Conservation (phyloP, 768 basidiomycete genomes). For the Pisolithus orientalis region DNA sequence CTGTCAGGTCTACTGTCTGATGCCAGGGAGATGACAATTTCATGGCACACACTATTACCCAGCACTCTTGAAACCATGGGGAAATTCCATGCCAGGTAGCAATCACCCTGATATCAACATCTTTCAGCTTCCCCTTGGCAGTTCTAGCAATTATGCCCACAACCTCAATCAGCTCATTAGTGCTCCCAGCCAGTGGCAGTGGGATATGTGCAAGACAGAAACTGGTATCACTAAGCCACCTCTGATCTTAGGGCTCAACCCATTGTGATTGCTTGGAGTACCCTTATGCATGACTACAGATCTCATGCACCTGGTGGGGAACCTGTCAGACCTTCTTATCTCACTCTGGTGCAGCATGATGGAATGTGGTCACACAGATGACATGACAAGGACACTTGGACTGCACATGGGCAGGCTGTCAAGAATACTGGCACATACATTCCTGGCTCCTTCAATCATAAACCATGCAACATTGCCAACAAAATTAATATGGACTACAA, state of each 20-base stretch:
- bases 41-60: too few relatives aligned
- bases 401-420: slow-evolving; percentile 13
- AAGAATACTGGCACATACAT: slow-evolving; percentile 8
- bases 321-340: slow-evolving; percentile 17
- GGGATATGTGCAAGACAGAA: too few relatives aligned
- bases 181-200: too few relatives aligned
- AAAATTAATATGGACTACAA: slow-evolving; percentile 20
- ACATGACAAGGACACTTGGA: slow-evolving; percentile 12
- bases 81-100: too few relatives aligned
- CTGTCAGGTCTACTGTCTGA: too few relatives aligned
- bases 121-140: too few relatives aligned
- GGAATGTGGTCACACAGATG: neutral
- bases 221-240: slow-evolving; percentile 32
- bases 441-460: slow-evolving; percentile 12
- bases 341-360: slow-evolving; percentile 12
- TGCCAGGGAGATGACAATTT: too few relatives aligned
- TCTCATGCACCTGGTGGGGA: slow-evolving; percentile 30
- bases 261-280: slow-evolving; percentile 13
- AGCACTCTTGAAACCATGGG: too few relatives aligned
- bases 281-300: slow-evolving; percentile 30
- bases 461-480: slow-evolving; percentile 16
- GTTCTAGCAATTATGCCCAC: too few relatives aligned
- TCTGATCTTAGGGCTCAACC: slow-evolving; percentile 28
- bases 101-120: too few relatives aligned
- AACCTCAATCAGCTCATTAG: too few relatives aligned